A percentile compares a stretch with the other conserved stretches of the same genome.
These are phyloP conservation scores for Calcarisporium arbuscula DNA, from an alignment of 2,329 filamentous ascomycete genomes.

Conservation along the genomic window DNA sequence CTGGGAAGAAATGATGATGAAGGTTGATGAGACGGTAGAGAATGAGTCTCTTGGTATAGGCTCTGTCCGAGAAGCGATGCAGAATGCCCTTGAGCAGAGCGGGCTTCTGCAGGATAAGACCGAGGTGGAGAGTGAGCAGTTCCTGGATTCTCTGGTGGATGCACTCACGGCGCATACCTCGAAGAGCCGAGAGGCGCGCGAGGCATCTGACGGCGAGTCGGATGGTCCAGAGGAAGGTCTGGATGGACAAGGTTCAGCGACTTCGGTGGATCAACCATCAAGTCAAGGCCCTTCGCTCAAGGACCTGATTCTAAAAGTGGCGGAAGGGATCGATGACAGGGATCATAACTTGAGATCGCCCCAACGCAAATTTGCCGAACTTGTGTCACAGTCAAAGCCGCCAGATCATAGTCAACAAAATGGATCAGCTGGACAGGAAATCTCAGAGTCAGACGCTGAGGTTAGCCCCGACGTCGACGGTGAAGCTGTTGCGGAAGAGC, in stretches of 20 bases:
- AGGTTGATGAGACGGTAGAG: constrained; percentile 51
- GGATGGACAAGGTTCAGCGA: neutral
- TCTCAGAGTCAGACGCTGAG: neutral
- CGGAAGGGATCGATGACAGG: constrained; percentile 37
- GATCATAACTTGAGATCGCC: constrained; percentile 39
- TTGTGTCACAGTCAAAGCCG: constrained; percentile 33
- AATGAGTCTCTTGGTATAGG: constrained; percentile 48
- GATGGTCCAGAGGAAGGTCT: constrained; percentile 11
- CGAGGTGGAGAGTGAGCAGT: constrained; percentile 37
- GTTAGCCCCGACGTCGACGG: neutral
- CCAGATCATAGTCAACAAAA: neutral
- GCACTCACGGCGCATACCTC: constrained; percentile 34
- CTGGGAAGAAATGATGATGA: constrained; percentile 49
- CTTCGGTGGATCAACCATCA: constrained; percentile 3
- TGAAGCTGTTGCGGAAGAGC: constrained; percentile 7
- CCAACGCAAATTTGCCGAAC: constrained; percentile 43
- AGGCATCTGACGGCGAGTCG: constrained; percentile 8
- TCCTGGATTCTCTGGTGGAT: constrained; percentile 44
- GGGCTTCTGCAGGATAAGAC: constrained; percentile 42
- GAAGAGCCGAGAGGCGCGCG: constrained; percentile 16
- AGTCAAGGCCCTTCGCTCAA: constrained; percentile 26
- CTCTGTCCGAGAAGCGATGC: constrained; percentile 46
- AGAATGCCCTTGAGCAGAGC: constrained; percentile 48
- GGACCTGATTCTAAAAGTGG: constrained; percentile 47
- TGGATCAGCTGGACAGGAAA: neutral